These are phyloP conservation scores for Pisolithus microcarpus DNA, from an alignment of 768 basidiomycete genomes.

Conservation along the genomic window DNA sequence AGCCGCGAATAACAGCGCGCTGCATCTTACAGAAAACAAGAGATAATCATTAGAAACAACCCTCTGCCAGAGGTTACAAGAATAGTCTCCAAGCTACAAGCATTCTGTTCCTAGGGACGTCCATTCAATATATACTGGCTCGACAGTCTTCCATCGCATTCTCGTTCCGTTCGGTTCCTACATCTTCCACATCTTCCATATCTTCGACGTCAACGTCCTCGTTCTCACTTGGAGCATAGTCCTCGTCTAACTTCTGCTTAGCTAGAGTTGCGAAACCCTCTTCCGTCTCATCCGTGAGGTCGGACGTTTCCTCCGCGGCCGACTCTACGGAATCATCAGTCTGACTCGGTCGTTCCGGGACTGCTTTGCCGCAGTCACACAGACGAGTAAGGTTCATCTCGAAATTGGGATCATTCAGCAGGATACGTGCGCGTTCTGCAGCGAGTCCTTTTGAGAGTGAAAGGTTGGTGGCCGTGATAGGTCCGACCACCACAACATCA, in stretches of 20 bases:
- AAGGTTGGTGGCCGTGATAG: slow-evolving; percentile 50
- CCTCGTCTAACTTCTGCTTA: slow-evolving; percentile 25
- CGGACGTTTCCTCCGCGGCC: slow-evolving; percentile 13
- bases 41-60: slow-evolving; percentile 22
- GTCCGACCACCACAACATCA: slow-evolving; percentile 47
- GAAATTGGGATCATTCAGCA: slow-evolving; percentile 42
- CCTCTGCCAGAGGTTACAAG: slow-evolving; percentile 27
- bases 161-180: slow-evolving; percentile 12
- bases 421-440: slow-evolving; percentile 51
- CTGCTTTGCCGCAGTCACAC: slow-evolving; percentile 33
- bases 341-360: slow-evolving; percentile 9
- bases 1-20: no score
- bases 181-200: slow-evolving; percentile 6
- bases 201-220: not conserved
- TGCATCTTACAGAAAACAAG: no score
- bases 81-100: slow-evolving; percentile 13
- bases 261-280: slow-evolving; percentile 44
- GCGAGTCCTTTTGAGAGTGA: slow-evolving; percentile 63
- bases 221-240: slow-evolving; percentile 7
- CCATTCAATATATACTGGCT: slow-evolving; percentile 4
- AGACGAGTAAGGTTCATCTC: slow-evolving; percentile 38
- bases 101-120: not conserved
- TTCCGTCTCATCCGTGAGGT: slow-evolving; percentile 39
- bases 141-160: slow-evolving; percentile 11
- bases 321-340: slow-evolving; percentile 9